A percentile compares a stretch with the other conserved stretches of the same genome.
phyloP scores from a whole-genome alignment of 495 filamentous ascomycete genomes.

The Hyaloscypha bicolor region DNA sequence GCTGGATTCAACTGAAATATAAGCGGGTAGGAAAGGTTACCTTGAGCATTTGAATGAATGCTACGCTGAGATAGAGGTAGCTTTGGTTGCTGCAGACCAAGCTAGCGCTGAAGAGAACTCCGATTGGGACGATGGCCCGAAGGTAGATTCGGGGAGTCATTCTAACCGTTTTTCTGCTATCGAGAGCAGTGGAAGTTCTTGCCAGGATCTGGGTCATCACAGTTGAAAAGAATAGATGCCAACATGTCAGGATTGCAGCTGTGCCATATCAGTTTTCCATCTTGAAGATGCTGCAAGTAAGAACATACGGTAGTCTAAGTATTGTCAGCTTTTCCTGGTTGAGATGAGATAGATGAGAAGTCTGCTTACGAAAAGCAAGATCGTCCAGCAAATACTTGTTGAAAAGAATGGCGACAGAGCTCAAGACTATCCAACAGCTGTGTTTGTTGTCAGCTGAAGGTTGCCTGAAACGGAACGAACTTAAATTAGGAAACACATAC shows the following conservation, averaged over 20 bases:
- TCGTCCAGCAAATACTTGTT: slow-evolving; percentile 89
- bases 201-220: slow-evolving; percentile 73
- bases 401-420: slow-evolving; percentile 88
- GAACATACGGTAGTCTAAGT: slow-evolving; percentile 20
- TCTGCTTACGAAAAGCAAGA: slow-evolving; percentile 73
- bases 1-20: not conserved
- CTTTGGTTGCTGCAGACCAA: slow-evolving; percentile 74
- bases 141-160: slow-evolving; percentile 72
- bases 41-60: slow-evolving; percentile 87
- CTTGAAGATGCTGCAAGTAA: not conserved
- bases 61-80: slow-evolving; percentile 74
- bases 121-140: slow-evolving; percentile 74
- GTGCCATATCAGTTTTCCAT: not conserved
- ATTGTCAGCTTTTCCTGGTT: slow-evolving; percentile 6
- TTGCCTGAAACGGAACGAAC: not conserved
- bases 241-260: slow-evolving; percentile 64
- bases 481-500: not conserved
- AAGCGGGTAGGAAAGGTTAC: slow-evolving; percentile 34
- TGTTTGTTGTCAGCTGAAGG: not conserved
- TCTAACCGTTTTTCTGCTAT: slow-evolving; percentile 65
- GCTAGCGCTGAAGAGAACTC: slow-evolving; percentile 69
- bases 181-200: slow-evolving; percentile 65
- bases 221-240: slow-evolving; percentile 77
- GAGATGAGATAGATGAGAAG: not conserved
- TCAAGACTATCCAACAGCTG: slow-evolving; percentile 76